phyloP scores from a whole-genome alignment of 176 grass and related monocot species.

The Hordeum vulgare region DNA sequence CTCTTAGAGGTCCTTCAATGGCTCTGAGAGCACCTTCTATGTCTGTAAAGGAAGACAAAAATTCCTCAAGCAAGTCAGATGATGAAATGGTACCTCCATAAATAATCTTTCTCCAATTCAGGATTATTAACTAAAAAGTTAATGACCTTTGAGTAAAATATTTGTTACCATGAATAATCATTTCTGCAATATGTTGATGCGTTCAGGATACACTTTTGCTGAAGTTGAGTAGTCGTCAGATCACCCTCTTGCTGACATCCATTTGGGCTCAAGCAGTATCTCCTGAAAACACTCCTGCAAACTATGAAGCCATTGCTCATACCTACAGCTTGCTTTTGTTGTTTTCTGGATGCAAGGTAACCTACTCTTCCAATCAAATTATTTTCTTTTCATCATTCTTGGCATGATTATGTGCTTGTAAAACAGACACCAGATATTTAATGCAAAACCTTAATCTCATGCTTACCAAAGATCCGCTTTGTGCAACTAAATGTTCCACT shows the following conservation, averaged over 20 bases:
- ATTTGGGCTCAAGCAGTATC: conserved; percentile 93
- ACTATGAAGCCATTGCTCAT: conserved; percentile 98
- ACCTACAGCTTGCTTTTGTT: conserved; percentile 84
- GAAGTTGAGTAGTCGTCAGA: conserved; percentile 79
- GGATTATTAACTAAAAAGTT: conserved; percentile 23
- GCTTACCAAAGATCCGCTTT: neutral
- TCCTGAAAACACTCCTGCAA: conserved; percentile 71
- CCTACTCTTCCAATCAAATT: neutral
- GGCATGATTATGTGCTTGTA: neutral
- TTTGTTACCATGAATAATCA: conserved; percentile 25
- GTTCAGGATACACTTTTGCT: conserved; percentile 69
- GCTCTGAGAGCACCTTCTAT: conserved; percentile 42
- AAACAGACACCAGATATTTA: conserved; percentile 2
- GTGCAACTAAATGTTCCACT: neutral
- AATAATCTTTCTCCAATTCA: conserved; percentile 5
- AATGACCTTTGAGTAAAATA: conserved; percentile 15
- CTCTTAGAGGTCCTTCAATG: conserved; percentile 38
- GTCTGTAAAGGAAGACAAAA: conserved; percentile 46
- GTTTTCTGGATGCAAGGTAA: conserved; percentile 90
- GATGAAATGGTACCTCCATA: conserved; percentile 55
- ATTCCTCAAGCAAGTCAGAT: conserved; percentile 34
- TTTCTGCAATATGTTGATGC: conserved; percentile 36
- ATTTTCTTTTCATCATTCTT: conserved; percentile 18
- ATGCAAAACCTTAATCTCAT: neutral
- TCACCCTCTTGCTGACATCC: conserved; percentile 86